phyloP scores from a whole-genome alignment of 768 basidiomycete species.

The Lentinus tigrinus region DNA sequence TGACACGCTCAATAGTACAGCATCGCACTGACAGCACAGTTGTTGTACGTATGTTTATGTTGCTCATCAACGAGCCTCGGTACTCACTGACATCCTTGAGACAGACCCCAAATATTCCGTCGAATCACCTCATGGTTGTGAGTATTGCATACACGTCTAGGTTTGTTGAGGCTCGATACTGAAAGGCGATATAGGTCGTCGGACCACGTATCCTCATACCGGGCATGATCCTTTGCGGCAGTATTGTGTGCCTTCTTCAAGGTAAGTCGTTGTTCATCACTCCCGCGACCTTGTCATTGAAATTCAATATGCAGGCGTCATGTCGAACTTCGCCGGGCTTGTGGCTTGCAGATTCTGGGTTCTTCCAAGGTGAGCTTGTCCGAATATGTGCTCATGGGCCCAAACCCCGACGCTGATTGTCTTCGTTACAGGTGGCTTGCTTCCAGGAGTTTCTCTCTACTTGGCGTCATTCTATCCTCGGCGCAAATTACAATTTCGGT shows the following conservation, averaged over 20 bases:
- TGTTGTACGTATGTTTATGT: not conserved
- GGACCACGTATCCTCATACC: conserved; percentile 63
- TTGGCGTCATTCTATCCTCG: conserved; percentile 30
- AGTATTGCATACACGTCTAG: too few species aligned
- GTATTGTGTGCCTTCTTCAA: conserved; percentile 58
- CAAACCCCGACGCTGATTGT: not conserved
- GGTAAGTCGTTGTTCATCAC: conserved; percentile 35
- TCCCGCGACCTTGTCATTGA: not conserved
- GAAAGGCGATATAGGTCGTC: conserved; percentile 32
- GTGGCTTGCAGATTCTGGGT: conserved; percentile 4
- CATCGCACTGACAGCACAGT: too few species aligned
- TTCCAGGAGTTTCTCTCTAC: conserved; percentile 34
- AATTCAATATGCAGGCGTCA: conserved; percentile 34
- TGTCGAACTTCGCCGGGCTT: conserved; percentile 50
- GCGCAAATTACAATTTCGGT: conserved; percentile 29
- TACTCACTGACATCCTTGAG: not conserved
- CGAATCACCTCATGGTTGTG: too few species aligned
- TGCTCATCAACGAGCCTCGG: not conserved
- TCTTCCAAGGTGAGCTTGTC: conserved; percentile 30
- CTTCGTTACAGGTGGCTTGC: conserved; percentile 38
- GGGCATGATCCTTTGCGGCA: conserved; percentile 63
- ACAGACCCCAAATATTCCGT: not conserved
- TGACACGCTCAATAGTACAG: too few species aligned
- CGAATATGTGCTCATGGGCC: not conserved
- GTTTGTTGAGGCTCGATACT: too few species aligned